Base-by-base conservation (phyloP, 495 filamentous ascomycete species). In the Apiosordaria backusii region DNA sequence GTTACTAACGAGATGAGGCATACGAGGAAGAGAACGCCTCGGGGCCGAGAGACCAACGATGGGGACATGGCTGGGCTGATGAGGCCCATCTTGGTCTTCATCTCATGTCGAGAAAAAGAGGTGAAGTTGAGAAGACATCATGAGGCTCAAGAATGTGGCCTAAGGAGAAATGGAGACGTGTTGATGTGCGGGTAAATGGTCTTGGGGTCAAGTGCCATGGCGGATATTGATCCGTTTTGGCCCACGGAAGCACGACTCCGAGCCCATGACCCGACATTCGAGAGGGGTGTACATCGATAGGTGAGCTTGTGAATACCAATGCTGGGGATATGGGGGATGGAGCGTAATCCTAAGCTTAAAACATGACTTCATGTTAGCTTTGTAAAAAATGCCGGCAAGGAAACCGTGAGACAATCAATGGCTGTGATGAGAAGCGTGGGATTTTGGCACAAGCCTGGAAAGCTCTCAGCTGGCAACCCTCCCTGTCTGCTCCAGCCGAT, bases 1-100 rank as follows among this genome's bases (percentile, higher is more conserved):
- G 71, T 70, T 1, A 57, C 65, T 23, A 75, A 58, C 27, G 65
- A 68, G 61, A 71, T 67, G 15, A 75, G 25, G 50, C 66, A 69
- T 7, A 68, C 62, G 16, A 60, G 40, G 50, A 69, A 16, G 15
- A 74, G 40, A 13, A 69, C 24, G 15, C 60, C 63, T 16, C 67
- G 64, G 3, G 65, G 68, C 6, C 70, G 70, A n/a, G 62, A 62
- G 40, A 67, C 35, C 35, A 45, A 15, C 3, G 35, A 45, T 4
- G 27, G 15, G 54, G 27, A 13, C 61, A 25, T 52, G 16, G 5
- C 19, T 50, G 60, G 27, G n/a, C 60, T 16, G 24, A 23, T 27
- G 23, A 65, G 54, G 35, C 35, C 35, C 35, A 45, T 45, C 16
- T 45, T 45, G 3, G 13, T 45, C 35, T 45, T 26, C 62, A 65